Evolutionary conservation across 495 filamentous ascomycete genomes (phyloP).

Genomic region (Glonium stellatum): DNA sequence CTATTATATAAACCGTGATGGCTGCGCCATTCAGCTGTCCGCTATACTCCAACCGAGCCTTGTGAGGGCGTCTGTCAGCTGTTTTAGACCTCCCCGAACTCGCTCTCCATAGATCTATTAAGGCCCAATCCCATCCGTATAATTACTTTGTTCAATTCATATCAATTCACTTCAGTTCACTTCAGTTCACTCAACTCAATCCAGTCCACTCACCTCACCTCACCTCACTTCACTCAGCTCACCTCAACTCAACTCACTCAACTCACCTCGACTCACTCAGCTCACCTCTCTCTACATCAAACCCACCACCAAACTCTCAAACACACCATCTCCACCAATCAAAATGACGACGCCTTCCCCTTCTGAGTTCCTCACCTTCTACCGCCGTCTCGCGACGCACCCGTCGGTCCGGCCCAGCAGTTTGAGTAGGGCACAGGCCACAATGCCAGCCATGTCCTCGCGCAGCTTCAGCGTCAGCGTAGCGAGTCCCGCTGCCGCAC

Average conservation of each 20-base stretch:
- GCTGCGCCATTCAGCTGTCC: too few species aligned
- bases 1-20: too few species aligned
- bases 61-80: too few species aligned
- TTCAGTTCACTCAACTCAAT: neutral
- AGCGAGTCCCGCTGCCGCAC: neutral
- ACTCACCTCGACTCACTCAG: neutral
- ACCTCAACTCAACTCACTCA: neutral
- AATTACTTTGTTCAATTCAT: too few species aligned
- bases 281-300: neutral
- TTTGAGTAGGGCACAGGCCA: neutral
- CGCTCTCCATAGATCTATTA: too few species aligned
- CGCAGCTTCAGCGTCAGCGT: conserved; percentile 6
- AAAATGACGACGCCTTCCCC: conserved; percentile 25
- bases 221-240: neutral
- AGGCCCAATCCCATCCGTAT: too few species aligned
- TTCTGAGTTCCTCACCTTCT: conserved; percentile 31
- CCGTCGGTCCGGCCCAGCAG: conserved; percentile 5
- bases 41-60: too few species aligned
- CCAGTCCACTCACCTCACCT: too few species aligned
- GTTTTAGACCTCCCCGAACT: too few species aligned
- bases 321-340: neutral
- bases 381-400: conserved; percentile 15
- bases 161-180: too few species aligned
- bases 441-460: conserved; percentile 6
- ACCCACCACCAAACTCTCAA: neutral